Conservation (phyloP, 192 early-diverging fungal species). For the Backusella luteola region DNA sequence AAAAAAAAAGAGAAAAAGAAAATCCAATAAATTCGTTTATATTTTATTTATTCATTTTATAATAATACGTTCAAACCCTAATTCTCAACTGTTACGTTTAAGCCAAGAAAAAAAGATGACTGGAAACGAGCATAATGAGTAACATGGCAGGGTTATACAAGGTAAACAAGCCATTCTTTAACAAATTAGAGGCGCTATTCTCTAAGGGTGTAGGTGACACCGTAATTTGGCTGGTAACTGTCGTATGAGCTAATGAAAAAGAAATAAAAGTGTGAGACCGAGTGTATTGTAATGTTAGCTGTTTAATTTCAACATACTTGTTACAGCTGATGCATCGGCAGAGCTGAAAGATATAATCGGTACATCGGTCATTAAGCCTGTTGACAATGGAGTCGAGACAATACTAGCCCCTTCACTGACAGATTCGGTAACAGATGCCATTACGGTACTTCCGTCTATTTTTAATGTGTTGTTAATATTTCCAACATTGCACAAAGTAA, state of each 20-base stretch:
- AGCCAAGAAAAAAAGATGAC: neutral
- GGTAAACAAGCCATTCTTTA: neutral
- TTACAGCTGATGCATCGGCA: neutral
- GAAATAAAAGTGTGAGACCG: neutral
- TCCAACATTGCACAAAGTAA: neutral
- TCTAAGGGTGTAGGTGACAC: constrained; percentile 1
- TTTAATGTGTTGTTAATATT: neutral
- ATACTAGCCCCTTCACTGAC: neutral
- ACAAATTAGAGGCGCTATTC: neutral
- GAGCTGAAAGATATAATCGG: neutral
- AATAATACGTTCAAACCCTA: neutral
- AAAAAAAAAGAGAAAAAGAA: neutral
- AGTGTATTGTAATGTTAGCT: neutral
- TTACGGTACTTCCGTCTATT: neutral
- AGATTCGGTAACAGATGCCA: neutral
- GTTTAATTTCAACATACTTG: neutral
- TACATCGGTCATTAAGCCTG: neutral
- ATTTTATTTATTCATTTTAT: neutral
- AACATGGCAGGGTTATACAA: neutral
- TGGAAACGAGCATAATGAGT: neutral
- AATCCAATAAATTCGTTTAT: no score
- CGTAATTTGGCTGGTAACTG: constrained; percentile 3
- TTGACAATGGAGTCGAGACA: neutral
- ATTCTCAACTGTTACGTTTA: neutral
- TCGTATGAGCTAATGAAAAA: constrained; percentile 7